Conservation (phyloP, 2,329 filamentous ascomycete species). For the Beauveria caledonica region DNA sequence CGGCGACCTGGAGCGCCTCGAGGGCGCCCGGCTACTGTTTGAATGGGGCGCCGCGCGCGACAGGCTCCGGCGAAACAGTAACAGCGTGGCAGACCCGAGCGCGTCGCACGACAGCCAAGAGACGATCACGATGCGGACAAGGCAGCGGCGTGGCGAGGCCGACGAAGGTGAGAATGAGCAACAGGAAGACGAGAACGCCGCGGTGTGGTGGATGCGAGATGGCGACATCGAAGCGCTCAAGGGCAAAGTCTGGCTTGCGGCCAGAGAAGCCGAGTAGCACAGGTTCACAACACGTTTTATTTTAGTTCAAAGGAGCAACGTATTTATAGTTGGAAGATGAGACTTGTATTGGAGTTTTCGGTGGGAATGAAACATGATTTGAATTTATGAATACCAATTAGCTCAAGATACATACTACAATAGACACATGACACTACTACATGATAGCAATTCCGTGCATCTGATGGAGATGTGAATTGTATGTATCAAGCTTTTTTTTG, state of each 20-base stretch:
- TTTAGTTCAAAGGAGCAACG: too few species aligned
- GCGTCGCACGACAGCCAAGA: conserved; percentile 26
- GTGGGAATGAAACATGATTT: not conserved
- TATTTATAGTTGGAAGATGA: not conserved
- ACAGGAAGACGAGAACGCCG: conserved; percentile 20
- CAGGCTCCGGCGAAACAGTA: conserved; percentile 19
- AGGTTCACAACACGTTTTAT: not conserved
- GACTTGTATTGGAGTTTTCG: not conserved
- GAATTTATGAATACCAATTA: not conserved
- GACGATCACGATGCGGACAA: conserved; percentile 19
- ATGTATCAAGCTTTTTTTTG: conserved; percentile 9
- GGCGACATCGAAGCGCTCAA: conserved; percentile 47
- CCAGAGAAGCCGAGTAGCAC: conserved; percentile 26
- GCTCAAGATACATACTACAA: not conserved
- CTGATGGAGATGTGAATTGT: not conserved
- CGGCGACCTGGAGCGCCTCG: conserved; percentile 34
- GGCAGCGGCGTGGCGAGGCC: conserved; percentile 16
- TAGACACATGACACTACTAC: not conserved
- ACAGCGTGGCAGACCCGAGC: not conserved
- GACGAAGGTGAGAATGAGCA: conserved; percentile 17
- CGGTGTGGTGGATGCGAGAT: conserved; percentile 47
- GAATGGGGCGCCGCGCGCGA: conserved; percentile 45
- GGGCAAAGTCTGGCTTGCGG: conserved; percentile 45
- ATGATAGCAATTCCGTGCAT: not conserved
- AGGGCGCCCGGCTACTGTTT: conserved; percentile 45